Evolutionary conservation across 129 eudicot species (phyloP), one percentile per base, ranked within the genome.

Genomic region (Daucus carota): DNA sequence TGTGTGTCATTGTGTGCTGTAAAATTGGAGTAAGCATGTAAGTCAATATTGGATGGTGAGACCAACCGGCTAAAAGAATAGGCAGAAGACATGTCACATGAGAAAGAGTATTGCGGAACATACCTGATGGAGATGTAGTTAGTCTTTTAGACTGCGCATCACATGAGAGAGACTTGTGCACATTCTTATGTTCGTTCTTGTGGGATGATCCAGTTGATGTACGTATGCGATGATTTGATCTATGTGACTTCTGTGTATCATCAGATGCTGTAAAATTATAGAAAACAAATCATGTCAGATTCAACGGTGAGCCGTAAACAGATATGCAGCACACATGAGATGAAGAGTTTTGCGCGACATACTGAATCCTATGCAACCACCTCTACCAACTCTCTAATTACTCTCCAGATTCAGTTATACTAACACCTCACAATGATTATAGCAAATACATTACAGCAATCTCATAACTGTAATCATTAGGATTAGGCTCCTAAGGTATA

Each of bases 1-100:
- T 86, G 90, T 38, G 96, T 86, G 68, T 92, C 96, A 88, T 85
- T 88, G 80, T 86, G 88, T 85, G 87, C 98, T 92, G 84, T 72
- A 79, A 83, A 80, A 73, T 77, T 60, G 26, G 70, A 87, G 52
- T 80, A 78, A 20, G 62, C 41, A 79, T 65, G 32, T 40, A 8
- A 75, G 18, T 79, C 78, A 60, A 85, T 85, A 81, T 47, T 81
- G 42, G 31, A 46, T 75, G 75, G 87, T 80, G 88, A 92, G 47
- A 31, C 78, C 84, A 71, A 67, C 33, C 45, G 57, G 38, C 82
- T 82, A 74, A 67, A 48, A 43, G 57, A 45, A 77, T 34, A 72
- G 50, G 76, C 48, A 77, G 66, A 83, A 74, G 76, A 44, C 18
- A 57, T 48, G 73, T n/a, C n/a, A n/a, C n/a, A n/a, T 24, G 73